A percentile compares a stretch with the other conserved stretches of the same genome.
These are phyloP conservation scores for Kodamaea kaohsiungensis DNA, from an alignment of 805 yeast species.

Conservation along the genomic window DNA sequence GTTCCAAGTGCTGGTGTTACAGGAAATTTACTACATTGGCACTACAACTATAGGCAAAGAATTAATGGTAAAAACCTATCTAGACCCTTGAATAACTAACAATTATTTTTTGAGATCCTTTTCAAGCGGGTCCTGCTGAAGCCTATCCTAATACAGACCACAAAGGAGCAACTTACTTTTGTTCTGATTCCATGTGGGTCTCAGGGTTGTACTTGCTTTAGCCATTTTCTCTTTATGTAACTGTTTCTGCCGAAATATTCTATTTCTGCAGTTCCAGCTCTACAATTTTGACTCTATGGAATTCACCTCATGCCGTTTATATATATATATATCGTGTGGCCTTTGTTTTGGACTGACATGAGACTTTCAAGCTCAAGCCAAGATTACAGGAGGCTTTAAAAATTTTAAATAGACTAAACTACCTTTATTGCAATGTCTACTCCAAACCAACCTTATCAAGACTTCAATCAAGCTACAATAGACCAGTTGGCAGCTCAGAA, in stretches of 20 bases:
- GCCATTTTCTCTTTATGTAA: background rate
- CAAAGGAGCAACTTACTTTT: background rate
- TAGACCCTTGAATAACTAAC: background rate
- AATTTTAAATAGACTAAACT: background rate
- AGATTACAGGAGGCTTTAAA: background rate
- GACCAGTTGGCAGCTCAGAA: background rate
- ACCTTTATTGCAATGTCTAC: background rate
- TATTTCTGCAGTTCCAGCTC: conserved; percentile 1
- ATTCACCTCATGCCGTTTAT: background rate
- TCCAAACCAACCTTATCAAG: background rate
- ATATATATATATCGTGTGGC: background rate
- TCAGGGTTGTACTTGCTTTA: background rate
- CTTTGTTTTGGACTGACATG: background rate
- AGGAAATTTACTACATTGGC: background rate
- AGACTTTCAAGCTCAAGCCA: background rate
- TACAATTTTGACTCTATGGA: background rate
- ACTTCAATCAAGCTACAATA: background rate
- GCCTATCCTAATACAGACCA: background rate
- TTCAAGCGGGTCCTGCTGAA: background rate
- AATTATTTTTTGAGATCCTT: background rate
- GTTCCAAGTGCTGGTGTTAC: background rate
- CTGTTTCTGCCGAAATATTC: background rate
- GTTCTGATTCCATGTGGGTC: background rate
- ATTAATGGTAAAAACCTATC: background rate
- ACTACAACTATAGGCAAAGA: background rate